These are phyloP conservation scores for Camellia granthamiana DNA, from an alignment of 148 eudicot species.

Conservation along the genomic window DNA sequence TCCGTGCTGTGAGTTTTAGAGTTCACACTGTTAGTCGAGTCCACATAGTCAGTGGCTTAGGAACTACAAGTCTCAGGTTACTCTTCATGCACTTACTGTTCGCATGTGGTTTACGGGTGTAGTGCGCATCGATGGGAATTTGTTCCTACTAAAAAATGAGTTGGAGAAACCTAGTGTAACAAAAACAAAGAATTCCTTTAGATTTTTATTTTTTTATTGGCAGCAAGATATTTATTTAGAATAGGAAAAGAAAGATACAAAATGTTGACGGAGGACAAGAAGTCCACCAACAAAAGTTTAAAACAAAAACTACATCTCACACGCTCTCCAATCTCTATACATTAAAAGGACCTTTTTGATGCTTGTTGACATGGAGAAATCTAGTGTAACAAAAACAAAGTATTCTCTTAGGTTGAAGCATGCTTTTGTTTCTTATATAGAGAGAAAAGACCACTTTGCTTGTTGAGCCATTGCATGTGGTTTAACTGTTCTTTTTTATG, in stretches of 20 bases:
- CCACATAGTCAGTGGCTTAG: neutral
- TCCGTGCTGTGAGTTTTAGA: neutral
- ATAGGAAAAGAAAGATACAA: too few species aligned
- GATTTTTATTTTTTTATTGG: too few species aligned
- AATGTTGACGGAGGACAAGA: too few species aligned
- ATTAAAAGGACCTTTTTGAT: too few species aligned
- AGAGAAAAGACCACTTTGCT: neutral
- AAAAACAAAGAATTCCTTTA: too few species aligned
- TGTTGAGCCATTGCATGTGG: too few species aligned
- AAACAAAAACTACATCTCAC: too few species aligned
- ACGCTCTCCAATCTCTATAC: too few species aligned
- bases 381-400: neutral
- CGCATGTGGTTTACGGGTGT: neutral
- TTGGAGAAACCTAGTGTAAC: neutral
- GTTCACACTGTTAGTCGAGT: neutral
- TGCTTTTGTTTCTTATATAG: neutral
- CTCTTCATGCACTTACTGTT: neutral
- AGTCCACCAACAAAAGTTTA: too few species aligned
- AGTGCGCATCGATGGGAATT: neutral
- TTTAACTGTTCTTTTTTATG: too few species aligned
- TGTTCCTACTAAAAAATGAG: neutral
- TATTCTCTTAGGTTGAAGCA: neutral
- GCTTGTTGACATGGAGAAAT: too few species aligned
- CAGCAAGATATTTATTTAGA: too few species aligned
- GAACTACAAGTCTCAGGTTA: neutral